These are phyloP conservation scores for Peribolospora baueri DNA, from an alignment of 768 basidiomycete genomes.

Conservation along the genomic window DNA sequence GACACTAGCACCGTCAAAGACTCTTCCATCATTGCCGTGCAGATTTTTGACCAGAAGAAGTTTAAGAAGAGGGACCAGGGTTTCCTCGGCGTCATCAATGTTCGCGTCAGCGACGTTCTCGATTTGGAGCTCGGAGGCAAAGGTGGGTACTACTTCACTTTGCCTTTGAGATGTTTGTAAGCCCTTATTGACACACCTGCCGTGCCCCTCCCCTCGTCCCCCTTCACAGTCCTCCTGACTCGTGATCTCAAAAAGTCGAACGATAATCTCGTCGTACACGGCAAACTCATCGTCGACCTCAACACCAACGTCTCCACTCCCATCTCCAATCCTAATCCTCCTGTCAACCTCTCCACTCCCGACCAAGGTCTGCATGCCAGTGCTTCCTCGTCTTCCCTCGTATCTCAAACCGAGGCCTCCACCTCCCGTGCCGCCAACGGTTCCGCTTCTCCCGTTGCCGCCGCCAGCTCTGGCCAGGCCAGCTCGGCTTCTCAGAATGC, in stretches of 20 bases:
- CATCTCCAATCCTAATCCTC: conserved; percentile 39
- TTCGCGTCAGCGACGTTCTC: conserved; percentile 66
- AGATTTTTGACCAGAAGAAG: conserved; percentile 97
- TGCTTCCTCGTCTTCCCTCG: too few species aligned
- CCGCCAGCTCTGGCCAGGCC: conserved; percentile 7
- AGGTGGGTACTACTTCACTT: conserved; percentile 31
- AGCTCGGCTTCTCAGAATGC: conserved; percentile 10
- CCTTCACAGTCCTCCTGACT: conserved; percentile 67
- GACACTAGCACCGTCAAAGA: conserved; percentile 64
- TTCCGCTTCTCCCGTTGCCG: conserved; percentile 19
- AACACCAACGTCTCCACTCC: conserved; percentile 73
- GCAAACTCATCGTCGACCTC: conserved; percentile 86
- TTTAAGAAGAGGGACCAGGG: conserved; percentile 97
- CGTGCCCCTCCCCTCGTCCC: not conserved
- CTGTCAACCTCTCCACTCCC: not conserved
- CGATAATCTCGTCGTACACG: conserved; percentile 90
- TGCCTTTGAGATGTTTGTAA: not conserved
- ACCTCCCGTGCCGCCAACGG: conserved; percentile 45
- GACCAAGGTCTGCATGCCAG: not conserved
- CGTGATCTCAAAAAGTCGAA: conserved; percentile 96
- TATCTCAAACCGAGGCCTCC: conserved; percentile 24
- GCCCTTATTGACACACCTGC: not conserved
- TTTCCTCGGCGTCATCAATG: conserved; percentile 90
- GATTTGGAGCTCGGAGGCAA: conserved; percentile 82
- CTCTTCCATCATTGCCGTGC: conserved; percentile 88